Percentiles rank a stretch among this genome's conserved stretches.
Conservation (phyloP, 2,329 filamentous ascomycete species). For the Zasmidium cellare region DNA sequence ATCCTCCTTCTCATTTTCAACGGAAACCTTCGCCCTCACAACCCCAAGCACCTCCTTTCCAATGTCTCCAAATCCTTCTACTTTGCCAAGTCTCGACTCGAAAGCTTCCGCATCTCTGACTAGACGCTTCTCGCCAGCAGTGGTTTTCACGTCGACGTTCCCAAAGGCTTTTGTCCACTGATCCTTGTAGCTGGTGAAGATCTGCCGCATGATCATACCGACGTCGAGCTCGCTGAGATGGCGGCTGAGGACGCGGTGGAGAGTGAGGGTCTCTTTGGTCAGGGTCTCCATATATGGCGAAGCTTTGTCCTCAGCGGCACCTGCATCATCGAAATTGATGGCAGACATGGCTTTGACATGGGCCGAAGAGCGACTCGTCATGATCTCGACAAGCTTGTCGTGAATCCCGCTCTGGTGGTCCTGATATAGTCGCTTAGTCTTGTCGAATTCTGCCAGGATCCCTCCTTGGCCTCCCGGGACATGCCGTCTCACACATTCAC, state of each 20-base stretch:
- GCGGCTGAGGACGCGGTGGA: conserved; percentile 81
- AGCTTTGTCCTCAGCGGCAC: conserved; percentile 26
- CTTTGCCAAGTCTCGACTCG: conserved; percentile 67
- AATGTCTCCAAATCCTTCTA: conserved; percentile 72
- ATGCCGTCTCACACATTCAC: conserved; percentile 86
- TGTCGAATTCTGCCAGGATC: conserved; percentile 79
- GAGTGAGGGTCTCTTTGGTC: conserved; percentile 78
- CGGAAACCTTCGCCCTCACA: conserved; percentile 52
- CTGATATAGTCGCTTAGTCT: conserved; percentile 76
- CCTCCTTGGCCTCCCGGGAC: conserved; percentile 50
- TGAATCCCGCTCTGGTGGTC: conserved; percentile 90
- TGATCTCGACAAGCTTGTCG: conserved; percentile 90
- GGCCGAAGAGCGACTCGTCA: conserved; percentile 72
- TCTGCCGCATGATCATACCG: conserved; percentile 79
- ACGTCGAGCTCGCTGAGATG: conserved; percentile 77
- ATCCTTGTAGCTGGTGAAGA: conserved; percentile 78
- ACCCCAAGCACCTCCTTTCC: conserved; percentile 45
- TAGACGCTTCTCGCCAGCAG: conserved; percentile 74
- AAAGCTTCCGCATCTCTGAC: conserved; percentile 74
- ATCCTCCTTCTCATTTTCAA: conserved; percentile 13
- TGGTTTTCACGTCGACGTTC: conserved; percentile 64
- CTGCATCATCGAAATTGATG: conserved; percentile 69
- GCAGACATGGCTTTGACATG: conserved; percentile 75
- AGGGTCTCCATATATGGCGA: conserved; percentile 84
- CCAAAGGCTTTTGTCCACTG: conserved; percentile 73